Percentiles rank a stretch among this genome's conserved stretches.
Evolutionary conservation across 306 rosid genomes (phyloP).

Genomic region (Sicyos edulis): DNA sequence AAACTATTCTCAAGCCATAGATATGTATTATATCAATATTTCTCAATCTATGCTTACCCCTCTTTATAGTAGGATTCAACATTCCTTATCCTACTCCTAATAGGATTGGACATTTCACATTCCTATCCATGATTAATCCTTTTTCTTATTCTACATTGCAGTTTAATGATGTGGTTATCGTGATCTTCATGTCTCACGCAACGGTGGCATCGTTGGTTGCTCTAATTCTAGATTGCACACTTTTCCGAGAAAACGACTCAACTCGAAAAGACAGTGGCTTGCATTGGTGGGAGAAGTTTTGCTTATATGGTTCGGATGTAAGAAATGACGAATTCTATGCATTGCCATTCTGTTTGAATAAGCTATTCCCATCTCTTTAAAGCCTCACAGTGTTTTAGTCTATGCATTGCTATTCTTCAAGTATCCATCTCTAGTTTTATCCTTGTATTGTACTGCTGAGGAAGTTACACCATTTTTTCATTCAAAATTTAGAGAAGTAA

Average conservation of each 20-base stretch:
- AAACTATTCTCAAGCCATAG: no score
- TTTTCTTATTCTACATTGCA: conserved; percentile 22
- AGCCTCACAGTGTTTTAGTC: background rate
- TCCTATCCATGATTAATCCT: background rate
- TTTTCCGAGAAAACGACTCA: conserved; percentile 38
- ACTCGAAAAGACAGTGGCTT: conserved; percentile 47
- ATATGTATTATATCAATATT: no score
- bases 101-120: no score
- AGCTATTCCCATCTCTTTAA: conserved; percentile 46
- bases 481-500: background rate
- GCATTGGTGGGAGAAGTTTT: conserved; percentile 71
- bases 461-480: background rate
- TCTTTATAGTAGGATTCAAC: no score
- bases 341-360: conserved; percentile 46
- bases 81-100: no score
- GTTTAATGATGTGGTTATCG: conserved; percentile 41
- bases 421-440: background rate
- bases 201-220: conserved; percentile 65
- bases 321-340: conserved; percentile 66
- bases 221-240: conserved; percentile 48
- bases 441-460: background rate
- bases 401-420: background rate
- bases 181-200: conserved; percentile 65
- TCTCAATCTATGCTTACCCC: background rate
- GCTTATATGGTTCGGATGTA: conserved; percentile 46